Evolutionary conservation across 495 filamentous ascomycete species (phyloP).

Genomic region (Extremus antarcticus): DNA sequence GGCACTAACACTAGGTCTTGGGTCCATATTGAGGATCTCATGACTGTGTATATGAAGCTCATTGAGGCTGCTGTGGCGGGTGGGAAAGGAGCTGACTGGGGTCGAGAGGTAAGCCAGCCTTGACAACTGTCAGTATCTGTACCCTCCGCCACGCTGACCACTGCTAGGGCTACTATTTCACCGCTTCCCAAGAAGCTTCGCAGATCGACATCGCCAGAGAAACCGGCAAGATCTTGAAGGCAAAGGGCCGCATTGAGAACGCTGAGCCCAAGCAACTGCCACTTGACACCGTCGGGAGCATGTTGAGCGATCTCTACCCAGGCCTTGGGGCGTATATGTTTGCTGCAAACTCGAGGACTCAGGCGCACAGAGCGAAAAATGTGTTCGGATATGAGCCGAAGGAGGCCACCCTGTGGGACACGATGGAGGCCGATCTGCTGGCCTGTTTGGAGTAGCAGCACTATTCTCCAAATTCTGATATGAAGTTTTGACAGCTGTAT

Average conservation of each 20-base stretch:
- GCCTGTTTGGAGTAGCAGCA: neutral
- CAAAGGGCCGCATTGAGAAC: constrained; percentile 12
- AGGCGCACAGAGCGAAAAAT: constrained; percentile 15
- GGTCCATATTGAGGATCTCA: constrained; percentile 25
- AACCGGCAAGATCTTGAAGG: constrained; percentile 7
- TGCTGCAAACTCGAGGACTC: constrained; percentile 19
- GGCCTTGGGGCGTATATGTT: constrained; percentile 17
- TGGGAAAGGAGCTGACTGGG: constrained; percentile 13
- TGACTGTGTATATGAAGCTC: constrained; percentile 16
- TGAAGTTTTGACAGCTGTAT: too few species aligned
- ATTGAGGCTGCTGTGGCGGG: constrained; percentile 20
- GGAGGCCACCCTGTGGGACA: constrained; percentile 14
- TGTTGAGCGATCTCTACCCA: constrained; percentile 4
- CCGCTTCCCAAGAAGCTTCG: constrained; percentile 16
- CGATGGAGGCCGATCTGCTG: constrained; percentile 16
- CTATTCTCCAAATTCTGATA: neutral
- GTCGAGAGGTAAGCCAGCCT: constrained; percentile 14
- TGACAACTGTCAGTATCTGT: too few species aligned
- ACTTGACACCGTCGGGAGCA: constrained; percentile 7
- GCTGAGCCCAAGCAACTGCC: constrained; percentile 7
- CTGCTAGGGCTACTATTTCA: constrained; percentile 23
- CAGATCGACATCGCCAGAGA: constrained; percentile 17
- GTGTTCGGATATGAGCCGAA: constrained; percentile 16
- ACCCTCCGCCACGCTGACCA: neutral
- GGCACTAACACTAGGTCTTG: constrained; percentile 18